Base-by-base conservation (phyloP, 108 stramenopile species). In the Ochromonas danica region DNA sequence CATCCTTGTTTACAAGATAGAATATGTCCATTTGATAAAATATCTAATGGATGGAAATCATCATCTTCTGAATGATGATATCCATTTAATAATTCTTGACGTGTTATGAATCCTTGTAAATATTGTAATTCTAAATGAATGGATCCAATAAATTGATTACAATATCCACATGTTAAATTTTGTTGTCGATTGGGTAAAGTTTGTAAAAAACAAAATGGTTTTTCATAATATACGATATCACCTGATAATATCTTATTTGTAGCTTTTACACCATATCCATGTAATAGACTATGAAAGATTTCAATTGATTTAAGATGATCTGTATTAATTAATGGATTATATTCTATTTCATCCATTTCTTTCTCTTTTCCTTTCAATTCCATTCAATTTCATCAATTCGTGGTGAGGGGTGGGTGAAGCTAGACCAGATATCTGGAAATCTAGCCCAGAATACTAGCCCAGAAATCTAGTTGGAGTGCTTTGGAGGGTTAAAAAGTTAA, bases 151-250 rank as follows among this genome's bases (percentile, higher is more conserved):
- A 75, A 75, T 33, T 6, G 40, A 10, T 6, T 33, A 36, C 72
- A 75, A 6, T 75, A 6, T 6, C 45, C 28, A 36, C 72, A 75
- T 3, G 41, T 41, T 33, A 75, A 36, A 75, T 6, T 33, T 35
- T 42, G n/a, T 27, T 27, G 35, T 33, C 51, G 36, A 75, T 75
- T 75, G 14, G 72, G 31, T 57, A 75, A 30, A 57, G 25, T 75
- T 75, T 75, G 72, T 14, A 75, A 42, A 41, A 75, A 75, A 27
- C 6, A 75, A 33, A 6, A 36, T 45, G 72, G 72, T 75, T 31
- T 57, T 75, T 75, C 72, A 27, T 3, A 14, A 41, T 30, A 75
- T 14, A 75, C 10, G 40, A 75, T 75, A 27, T 27, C n/a, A 57
- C 25, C 40, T 36, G 10, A 17, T 40, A 22, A 22, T 10, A 70